These are phyloP conservation scores for Kwoniella sp. DNA, from an alignment of 768 basidiomycete species.

Conservation along the genomic window DNA sequence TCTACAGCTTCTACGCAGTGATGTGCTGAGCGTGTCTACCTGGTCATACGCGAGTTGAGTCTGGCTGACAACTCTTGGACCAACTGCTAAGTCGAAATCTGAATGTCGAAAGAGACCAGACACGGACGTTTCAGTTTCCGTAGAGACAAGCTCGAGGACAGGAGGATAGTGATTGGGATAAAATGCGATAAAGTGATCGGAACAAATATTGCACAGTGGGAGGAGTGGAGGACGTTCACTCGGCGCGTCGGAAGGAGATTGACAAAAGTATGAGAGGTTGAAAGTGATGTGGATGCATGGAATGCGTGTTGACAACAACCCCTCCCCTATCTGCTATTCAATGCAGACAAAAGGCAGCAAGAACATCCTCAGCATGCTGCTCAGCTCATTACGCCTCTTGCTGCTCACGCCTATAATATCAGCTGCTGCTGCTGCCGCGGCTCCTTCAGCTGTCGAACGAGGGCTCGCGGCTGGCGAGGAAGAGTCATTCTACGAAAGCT, in stretches of 20 bases:
- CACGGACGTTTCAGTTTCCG: too few species aligned
- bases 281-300: too few species aligned
- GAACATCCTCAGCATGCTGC: conserved; percentile 16
- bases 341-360: background rate
- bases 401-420: conserved; percentile 22
- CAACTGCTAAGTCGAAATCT: too few species aligned
- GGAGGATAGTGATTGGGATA: too few species aligned
- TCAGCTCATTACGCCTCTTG: conserved; percentile 24
- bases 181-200: background rate
- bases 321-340: background rate
- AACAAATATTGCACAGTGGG: background rate
- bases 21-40: too few species aligned
- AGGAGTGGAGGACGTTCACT: conserved; percentile 19
- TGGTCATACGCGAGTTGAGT: too few species aligned
- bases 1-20: too few species aligned
- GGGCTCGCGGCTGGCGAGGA: background rate
- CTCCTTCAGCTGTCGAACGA: background rate
- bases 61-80: too few species aligned
- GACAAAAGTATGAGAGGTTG: too few species aligned
- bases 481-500: conserved; percentile 60
- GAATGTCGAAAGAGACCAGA: too few species aligned
- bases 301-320: background rate
- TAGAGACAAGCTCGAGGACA: too few species aligned
- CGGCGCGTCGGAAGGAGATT: background rate
- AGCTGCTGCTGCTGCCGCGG: background rate